Conservation (phyloP, 495 filamentous ascomycete species). For the Astrothelium subdiscretum region DNA sequence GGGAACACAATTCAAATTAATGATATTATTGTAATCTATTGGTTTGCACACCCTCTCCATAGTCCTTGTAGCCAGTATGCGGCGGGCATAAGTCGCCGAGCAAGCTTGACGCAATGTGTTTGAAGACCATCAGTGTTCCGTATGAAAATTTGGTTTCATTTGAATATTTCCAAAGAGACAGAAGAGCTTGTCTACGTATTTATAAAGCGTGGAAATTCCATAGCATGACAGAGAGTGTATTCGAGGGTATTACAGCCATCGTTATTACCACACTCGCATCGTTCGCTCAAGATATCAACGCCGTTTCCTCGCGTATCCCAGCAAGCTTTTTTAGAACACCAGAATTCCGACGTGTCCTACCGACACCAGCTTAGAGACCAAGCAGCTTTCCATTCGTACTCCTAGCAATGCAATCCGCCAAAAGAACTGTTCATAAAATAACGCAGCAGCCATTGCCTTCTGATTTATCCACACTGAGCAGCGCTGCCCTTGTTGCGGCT, state of each 20-base stretch:
- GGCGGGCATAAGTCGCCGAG: no score
- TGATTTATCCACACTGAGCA: constrained; percentile 82
- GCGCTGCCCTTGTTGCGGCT: constrained; percentile 87
- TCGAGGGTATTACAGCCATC: background rate
- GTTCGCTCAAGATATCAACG: background rate
- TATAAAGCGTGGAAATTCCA: background rate
- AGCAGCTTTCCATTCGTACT: background rate
- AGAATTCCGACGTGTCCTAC: background rate
- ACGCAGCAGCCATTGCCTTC: constrained; percentile 77
- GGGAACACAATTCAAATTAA: no score
- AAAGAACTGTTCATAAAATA: constrained; percentile 59
- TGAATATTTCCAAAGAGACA: no score
- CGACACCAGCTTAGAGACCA: background rate
- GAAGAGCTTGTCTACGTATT: background rate
- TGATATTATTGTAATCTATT: background rate
- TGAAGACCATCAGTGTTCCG: no score
- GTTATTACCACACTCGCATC: background rate
- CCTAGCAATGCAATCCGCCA: background rate
- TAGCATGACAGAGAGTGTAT: background rate
- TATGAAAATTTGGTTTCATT: no score
- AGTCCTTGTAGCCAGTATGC: no score
- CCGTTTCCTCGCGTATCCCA: background rate
- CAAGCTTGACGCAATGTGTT: no score
- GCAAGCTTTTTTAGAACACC: background rate
- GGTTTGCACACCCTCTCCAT: no score